These are phyloP conservation scores for Paraurostyla sp. DNA, from an alignment of 73 alveolate genomes.

Conservation along the genomic window DNA sequence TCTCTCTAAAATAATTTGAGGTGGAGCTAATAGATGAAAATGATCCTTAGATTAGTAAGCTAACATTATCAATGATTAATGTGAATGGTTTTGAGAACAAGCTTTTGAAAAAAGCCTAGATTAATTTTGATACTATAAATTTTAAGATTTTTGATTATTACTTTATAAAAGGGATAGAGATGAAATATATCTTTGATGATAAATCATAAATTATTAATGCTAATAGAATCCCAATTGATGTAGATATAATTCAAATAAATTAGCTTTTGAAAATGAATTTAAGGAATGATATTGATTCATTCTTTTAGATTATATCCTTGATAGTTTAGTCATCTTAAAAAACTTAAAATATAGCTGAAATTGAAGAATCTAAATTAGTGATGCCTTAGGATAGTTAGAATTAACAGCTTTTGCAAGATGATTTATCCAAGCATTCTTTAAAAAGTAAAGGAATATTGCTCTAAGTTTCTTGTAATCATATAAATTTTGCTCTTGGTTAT, in stretches of 20 bases:
- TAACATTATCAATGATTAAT: background rate
- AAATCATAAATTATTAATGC: background rate
- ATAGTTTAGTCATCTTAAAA: background rate
- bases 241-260: constrained; percentile 18
- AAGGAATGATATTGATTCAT: background rate
- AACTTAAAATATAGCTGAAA: background rate
- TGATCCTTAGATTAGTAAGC: background rate
- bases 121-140: background rate
- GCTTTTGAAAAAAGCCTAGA: background rate
- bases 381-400: constrained; percentile 61
- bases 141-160: constrained; percentile 25
- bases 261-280: constrained; percentile 24
- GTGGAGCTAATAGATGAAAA: constrained; percentile 10
- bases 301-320: background rate
- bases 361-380: background rate
- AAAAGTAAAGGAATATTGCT: background rate
- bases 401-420: no score
- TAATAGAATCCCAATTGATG: constrained; percentile 18
- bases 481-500: constrained; percentile 14
- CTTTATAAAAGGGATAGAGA: background rate
- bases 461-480: background rate
- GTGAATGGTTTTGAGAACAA: background rate
- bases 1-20: constrained; percentile 6
- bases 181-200: constrained; percentile 15
- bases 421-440: background rate